Evolutionary conservation across 768 basidiomycete genomes (phyloP).

Genomic region (Calocybe indica): DNA sequence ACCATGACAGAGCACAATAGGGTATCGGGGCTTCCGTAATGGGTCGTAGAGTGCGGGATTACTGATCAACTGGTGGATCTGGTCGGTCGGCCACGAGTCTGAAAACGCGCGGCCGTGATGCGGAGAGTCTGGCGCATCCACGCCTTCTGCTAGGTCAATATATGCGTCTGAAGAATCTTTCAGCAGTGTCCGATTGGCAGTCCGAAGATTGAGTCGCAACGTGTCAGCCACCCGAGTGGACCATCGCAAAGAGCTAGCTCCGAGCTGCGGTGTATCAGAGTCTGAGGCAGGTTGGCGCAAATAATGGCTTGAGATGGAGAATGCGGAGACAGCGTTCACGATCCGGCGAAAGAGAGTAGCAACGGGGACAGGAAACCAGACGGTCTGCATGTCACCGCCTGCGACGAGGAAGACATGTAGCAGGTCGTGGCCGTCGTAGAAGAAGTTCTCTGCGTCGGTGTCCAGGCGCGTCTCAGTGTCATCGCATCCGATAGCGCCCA

Average conservation of each 20-base stretch:
- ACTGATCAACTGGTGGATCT: constrained; percentile 63
- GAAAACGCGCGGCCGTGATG: constrained; percentile 11
- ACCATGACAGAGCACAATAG: constrained; percentile 95
- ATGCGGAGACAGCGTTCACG: constrained; percentile 58
- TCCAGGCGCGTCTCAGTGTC: no score
- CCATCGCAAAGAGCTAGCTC: neutral
- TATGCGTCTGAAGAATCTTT: constrained; percentile 3
- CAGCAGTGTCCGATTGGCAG: no score
- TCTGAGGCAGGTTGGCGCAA: constrained; percentile 22
- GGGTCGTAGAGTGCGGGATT: constrained; percentile 80
- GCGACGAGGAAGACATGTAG: no score
- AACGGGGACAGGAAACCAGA: constrained; percentile 54
- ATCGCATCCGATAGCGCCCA: no score
- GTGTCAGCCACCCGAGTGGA: neutral
- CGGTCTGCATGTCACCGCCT: constrained; percentile 26
- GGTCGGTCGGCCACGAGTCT: constrained; percentile 28
- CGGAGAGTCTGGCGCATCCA: constrained; percentile 7
- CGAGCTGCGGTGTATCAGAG: constrained; percentile 7
- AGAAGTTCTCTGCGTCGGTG: no score
- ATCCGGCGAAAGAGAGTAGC: constrained; percentile 56
- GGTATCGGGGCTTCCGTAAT: constrained; percentile 72
- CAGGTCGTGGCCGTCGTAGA: no score
- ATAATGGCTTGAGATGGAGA: constrained; percentile 66
- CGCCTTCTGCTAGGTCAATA: constrained; percentile 4
- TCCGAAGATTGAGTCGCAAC: no score